phyloP scores from a whole-genome alignment of 169 alveolate species.

The Cryptosporidium bovis region DNA sequence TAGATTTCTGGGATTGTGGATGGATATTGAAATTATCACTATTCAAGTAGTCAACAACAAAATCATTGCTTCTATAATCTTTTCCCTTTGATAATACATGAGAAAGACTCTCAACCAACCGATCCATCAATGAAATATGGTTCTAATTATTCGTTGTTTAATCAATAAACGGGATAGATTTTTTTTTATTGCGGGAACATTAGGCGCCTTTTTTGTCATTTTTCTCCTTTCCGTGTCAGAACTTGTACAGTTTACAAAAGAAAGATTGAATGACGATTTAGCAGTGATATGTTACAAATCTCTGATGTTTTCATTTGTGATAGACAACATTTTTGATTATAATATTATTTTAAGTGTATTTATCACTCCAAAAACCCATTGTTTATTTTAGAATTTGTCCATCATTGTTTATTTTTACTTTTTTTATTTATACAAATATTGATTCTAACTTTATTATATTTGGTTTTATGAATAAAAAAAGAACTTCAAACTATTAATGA shows the following conservation, averaged over 20 bases:
- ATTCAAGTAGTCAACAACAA: neutral
- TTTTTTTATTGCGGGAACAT: conserved; percentile 1
- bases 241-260: neutral
- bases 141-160: neutral
- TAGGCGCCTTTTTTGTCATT: neutral
- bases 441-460: no score
- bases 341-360: no score
- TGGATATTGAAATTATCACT: neutral
- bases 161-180: neutral
- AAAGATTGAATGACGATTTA: neutral
- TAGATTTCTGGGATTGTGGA: conserved; percentile 6
- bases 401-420: no score
- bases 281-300: neutral
- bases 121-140: conserved; percentile 41
- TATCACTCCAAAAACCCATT: no score
- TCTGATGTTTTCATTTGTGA: no score
- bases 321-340: no score
- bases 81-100: conserved; percentile 22
- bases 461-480: no score
- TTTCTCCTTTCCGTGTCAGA: neutral
- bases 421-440: no score
- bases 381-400: no score
- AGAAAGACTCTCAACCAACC: conserved; percentile 60
- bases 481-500: no score
- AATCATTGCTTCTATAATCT: neutral